These are phyloP conservation scores for Inga laurina DNA, from an alignment of 306 rosid species.

Conservation along the genomic window DNA sequence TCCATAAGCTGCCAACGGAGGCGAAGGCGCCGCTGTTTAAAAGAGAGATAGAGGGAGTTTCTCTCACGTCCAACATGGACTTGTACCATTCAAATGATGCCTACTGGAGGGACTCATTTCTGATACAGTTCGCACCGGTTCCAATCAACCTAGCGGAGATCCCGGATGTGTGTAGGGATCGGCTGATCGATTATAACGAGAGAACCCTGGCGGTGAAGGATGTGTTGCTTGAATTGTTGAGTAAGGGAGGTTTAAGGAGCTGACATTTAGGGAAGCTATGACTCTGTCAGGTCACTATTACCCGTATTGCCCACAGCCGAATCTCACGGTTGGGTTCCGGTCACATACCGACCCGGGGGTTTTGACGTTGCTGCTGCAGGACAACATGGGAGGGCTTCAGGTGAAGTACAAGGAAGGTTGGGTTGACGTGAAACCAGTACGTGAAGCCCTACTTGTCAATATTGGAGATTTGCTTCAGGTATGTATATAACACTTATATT, in stretches of 20 bases:
- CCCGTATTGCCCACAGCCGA: conserved; percentile 14
- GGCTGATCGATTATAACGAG: background rate
- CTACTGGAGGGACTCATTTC: conserved; percentile 51
- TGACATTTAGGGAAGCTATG: background rate
- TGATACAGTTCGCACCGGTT: conserved; percentile 21
- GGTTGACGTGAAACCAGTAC: background rate
- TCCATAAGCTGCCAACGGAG: conserved; percentile 46
- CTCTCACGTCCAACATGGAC: conserved; percentile 36
- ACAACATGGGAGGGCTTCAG: conserved; percentile 2
- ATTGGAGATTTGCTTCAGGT: conserved; percentile 6
- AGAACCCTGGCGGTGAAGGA: background rate
- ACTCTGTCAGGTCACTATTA: background rate
- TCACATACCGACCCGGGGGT: background rate
- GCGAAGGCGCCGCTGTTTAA: conserved; percentile 22
- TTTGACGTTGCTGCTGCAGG: conserved; percentile 1
- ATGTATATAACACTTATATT: background rate
- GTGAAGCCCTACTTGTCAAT: background rate
- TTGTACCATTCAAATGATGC: conserved; percentile 27
- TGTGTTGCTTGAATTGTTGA: background rate
- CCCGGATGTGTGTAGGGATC: background rate
- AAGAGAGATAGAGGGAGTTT: conserved; percentile 34
- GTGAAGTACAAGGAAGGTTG: conserved; percentile 9
- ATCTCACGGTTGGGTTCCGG: conserved; percentile 1
- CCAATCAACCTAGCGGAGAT: conserved; percentile 10
- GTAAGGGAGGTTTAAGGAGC: conserved; percentile 4